Evolutionary conservation across 176 grass and related monocot genomes (phyloP).

Genomic region (Ensete ventricosum): DNA sequence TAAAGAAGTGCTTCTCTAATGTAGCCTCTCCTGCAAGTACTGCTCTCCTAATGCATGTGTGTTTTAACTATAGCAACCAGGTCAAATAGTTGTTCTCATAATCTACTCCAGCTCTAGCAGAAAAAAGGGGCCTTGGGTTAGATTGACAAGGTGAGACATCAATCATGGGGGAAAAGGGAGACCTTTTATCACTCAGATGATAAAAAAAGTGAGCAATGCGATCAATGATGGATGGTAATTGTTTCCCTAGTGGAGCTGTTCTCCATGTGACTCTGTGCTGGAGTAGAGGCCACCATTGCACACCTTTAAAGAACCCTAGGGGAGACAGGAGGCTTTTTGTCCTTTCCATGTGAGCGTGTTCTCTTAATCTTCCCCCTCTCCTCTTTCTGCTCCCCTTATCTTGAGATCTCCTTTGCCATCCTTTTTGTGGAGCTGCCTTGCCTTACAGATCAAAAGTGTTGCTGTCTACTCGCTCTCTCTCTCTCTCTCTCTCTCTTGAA

Average conservation of each 20-base stretch:
- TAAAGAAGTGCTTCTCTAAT: no score
- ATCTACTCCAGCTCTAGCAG: no score
- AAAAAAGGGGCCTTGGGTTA: no score
- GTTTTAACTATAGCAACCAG: no score
- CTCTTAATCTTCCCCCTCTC: background rate
- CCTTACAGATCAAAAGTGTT: conserved; percentile 1
- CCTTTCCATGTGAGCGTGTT: background rate
- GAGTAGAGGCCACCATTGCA: background rate
- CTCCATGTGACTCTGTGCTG: background rate
- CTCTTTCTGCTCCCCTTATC: background rate
- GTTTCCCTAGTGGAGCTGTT: background rate
- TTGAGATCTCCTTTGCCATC: background rate
- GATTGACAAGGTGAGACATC: no score
- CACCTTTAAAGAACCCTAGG: background rate
- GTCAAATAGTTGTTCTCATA: no score
- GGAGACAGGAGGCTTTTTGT: background rate
- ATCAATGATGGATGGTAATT: background rate
- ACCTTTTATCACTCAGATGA: background rate
- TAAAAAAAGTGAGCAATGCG: background rate
- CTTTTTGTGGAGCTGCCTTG: background rate
- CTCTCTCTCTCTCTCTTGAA: no score
- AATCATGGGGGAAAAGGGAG: no score
- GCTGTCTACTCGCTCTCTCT: no score
- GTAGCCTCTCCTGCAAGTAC: no score
- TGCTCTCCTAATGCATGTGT: no score